These are phyloP conservation scores for Fragilariopsis cylindrus DNA, from an alignment of 108 stramenopile genomes.

Conservation along the genomic window DNA sequence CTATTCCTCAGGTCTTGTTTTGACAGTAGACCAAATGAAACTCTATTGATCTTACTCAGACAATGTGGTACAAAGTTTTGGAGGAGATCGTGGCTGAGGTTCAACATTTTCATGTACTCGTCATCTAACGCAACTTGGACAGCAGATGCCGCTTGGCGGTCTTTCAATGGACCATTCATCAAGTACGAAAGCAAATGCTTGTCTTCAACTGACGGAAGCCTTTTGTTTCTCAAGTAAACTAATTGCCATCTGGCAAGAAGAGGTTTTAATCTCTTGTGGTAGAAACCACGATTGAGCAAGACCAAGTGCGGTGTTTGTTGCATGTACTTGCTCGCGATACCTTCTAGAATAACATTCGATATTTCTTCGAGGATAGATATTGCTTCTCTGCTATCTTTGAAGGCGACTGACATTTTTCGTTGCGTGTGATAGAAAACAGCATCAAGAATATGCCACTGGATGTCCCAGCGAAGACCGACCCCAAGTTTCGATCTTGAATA, in stretches of 20 bases:
- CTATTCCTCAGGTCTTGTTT: slow-evolving; percentile 71
- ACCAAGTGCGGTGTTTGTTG: slow-evolving; percentile 94
- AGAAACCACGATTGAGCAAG: slow-evolving; percentile 87
- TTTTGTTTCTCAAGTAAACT: slow-evolving; percentile 89
- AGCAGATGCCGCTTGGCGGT: slow-evolving; percentile 72
- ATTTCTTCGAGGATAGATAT: slow-evolving; percentile 83
- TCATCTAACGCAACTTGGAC: slow-evolving; percentile 92
- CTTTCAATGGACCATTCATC: slow-evolving; percentile 83
- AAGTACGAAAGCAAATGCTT: slow-evolving; percentile 91
- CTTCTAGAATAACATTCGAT: slow-evolving; percentile 74
- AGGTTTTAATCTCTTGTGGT: slow-evolving; percentile 85
- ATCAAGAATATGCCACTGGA: slow-evolving; percentile 95
- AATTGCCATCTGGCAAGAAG: slow-evolving; percentile 96
- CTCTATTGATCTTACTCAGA: slow-evolving; percentile 96
- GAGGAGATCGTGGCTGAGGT: slow-evolving; percentile 93
- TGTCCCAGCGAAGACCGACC: slow-evolving; percentile 92
- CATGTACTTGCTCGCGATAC: slow-evolving; percentile 77
- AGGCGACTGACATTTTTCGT: slow-evolving; percentile 87
- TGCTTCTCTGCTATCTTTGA: slow-evolving; percentile 86
- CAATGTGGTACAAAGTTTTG: slow-evolving; percentile 91
- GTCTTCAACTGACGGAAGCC: slow-evolving; percentile 90
- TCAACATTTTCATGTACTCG: slow-evolving; percentile 98
- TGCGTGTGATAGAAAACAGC: slow-evolving; percentile 75
- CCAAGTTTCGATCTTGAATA: slow-evolving; percentile 89
- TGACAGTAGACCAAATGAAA: slow-evolving; percentile 91